phyloP scores from a whole-genome alignment of 257 asterid genomes.

The Orobanche coerulescens region DNA sequence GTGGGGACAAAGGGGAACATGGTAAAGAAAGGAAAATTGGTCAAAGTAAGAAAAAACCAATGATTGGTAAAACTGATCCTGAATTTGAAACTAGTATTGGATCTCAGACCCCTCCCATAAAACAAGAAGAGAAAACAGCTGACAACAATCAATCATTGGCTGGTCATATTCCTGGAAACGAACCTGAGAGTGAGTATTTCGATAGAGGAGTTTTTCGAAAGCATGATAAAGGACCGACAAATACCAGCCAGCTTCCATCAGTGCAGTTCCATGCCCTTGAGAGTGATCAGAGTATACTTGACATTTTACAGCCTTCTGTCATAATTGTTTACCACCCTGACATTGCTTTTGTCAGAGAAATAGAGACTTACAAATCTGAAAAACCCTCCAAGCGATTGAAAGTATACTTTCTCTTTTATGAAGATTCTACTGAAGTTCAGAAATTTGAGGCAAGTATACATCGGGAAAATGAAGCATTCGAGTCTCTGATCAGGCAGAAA shows the following conservation, averaged over 20 bases:
- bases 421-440: slow-evolving; percentile 87
- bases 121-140: slow-evolving; percentile 26
- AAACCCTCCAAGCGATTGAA: slow-evolving; percentile 61
- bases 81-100: slow-evolving; percentile 38
- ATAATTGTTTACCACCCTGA: slow-evolving; percentile 88
- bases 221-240: slow-evolving; percentile 40
- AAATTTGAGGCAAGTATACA: slow-evolving; percentile 89
- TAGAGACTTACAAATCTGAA: slow-evolving; percentile 86
- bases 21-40: slow-evolving; percentile 34
- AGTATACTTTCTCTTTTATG: slow-evolving; percentile 88
- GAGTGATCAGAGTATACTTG: slow-evolving; percentile 70
- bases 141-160: slow-evolving; percentile 18
- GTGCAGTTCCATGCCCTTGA: slow-evolving; percentile 83
- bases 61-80: slow-evolving; percentile 30
- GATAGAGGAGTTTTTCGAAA: slow-evolving; percentile 41
- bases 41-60: slow-evolving; percentile 40
- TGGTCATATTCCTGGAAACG: slow-evolving; percentile 29
- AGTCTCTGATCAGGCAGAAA: slow-evolving; percentile 87
- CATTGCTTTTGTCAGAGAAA: slow-evolving; percentile 83
- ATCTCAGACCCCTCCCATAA: slow-evolving; percentile 28
- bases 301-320: slow-evolving; percentile 73
- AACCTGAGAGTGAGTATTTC: slow-evolving; percentile 24
- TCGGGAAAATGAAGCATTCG: slow-evolving; percentile 91
- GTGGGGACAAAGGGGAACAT: slow-evolving; percentile 32
- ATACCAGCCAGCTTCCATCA: slow-evolving; percentile 41